These are phyloP conservation scores for Paxillus involutus DNA, from an alignment of 768 basidiomycete genomes.

Conservation along the genomic window DNA sequence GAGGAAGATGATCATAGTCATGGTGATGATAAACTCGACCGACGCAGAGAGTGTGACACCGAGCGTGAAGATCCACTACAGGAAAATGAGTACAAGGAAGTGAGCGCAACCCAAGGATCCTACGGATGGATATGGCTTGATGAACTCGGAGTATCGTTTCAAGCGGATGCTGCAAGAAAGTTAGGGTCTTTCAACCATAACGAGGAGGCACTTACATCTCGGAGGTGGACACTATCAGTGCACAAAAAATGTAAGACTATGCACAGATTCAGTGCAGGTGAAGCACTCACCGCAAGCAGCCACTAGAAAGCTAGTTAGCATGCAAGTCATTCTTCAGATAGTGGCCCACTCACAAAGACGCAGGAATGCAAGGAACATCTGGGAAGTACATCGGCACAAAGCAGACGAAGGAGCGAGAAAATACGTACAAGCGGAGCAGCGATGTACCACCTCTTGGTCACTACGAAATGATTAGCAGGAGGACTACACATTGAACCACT, in stretches of 20 bases:
- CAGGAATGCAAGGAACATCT: conserved; percentile 33
- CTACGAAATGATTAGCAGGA: conserved; percentile 13
- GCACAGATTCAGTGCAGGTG: not conserved
- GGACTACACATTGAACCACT: not conserved
- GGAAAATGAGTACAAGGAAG: not conserved
- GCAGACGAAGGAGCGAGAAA: not conserved
- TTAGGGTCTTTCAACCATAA: not conserved
- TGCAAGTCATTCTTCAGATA: not conserved
- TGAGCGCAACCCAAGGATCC: not conserved
- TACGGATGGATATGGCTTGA: conserved; percentile 31
- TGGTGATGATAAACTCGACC: conserved; percentile 33
- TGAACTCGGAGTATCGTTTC: conserved; percentile 30
- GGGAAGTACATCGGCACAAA: not conserved
- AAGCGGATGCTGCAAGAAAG: conserved; percentile 19
- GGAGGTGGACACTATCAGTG: conserved; percentile 27
- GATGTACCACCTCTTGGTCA: conserved; percentile 33
- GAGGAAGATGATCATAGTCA: conserved; percentile 31
- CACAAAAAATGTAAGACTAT: not conserved
- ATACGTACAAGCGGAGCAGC: conserved; percentile 28
- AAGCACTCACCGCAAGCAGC: conserved; percentile 29
- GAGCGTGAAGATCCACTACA: conserved; percentile 31
- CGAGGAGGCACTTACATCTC: conserved; percentile 25
- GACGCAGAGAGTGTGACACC: conserved; percentile 34
- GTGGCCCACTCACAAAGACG: conserved; percentile 27
- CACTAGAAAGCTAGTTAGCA: conserved; percentile 9